Base-by-base conservation (phyloP, 2,329 filamentous ascomycete genomes). In the Aspergillus novoparasiticus region DNA sequence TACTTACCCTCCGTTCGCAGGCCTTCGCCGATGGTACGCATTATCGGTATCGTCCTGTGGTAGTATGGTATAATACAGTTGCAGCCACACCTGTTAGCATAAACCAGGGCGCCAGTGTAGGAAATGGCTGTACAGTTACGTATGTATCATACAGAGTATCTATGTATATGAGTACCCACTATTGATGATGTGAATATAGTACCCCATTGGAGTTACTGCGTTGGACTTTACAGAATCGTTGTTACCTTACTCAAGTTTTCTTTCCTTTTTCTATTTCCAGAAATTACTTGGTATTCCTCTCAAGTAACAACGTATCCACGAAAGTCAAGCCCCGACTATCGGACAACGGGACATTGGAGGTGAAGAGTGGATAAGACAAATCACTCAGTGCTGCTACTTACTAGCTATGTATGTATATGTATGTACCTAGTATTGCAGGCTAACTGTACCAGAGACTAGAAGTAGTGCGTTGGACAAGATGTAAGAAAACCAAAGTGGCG, bases 51-150 rank as follows among this genome's bases (percentile, higher is more conserved):
- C 36, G 56, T 61, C 56, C 23, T n/a, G 63, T 60, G 59, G 45
- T 41, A 3, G 50, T 59, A 63, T 56, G 23, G 65, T 66, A 63
- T 61, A 50, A 54, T 68, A 68, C 64, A 16, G 56, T 60, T 61
- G 61, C 66, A 68, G 60, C 64, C 62, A 65, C 64, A 64, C 2
- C 23, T 23, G 14, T 26, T 14, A 11, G 14, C 23, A 48, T 48
- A 43, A 43, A n/a, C 9, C 39, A 43, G 39, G 9, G 39, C 39
- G n/a, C 39, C 9, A 21, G 6, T 6, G 16, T n/a, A 16, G 39
- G 16, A 41, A 41, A 41, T 41, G 39, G 6, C 8, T 41, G 39
- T 41, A 41, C 14, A 41, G 21, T 48, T 48, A 26, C 6, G 21
- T 48, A 50, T 28, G 26, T 50, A 50, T 19, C n/a, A 30, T 32